These are phyloP conservation scores for Platanus orientalis DNA, from an alignment of 164 flowering plant species.

Conservation along the genomic window DNA sequence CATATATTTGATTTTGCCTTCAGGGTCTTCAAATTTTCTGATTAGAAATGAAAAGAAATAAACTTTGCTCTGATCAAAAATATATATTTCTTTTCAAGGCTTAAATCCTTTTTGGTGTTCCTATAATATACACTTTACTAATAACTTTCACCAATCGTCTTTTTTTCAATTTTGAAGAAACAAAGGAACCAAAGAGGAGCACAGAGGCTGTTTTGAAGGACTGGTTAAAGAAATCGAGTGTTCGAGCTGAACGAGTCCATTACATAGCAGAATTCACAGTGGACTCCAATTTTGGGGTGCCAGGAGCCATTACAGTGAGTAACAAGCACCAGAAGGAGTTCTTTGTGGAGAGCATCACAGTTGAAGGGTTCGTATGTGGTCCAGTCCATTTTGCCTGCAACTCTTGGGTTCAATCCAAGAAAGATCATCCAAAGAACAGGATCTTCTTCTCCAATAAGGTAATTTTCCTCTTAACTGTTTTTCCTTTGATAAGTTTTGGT, in stretches of 20 bases:
- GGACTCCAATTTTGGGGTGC: conserved; percentile 67
- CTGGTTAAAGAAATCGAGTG: conserved; percentile 75
- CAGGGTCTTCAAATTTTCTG: no score
- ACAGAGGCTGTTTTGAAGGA: conserved; percentile 55
- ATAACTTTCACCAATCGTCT: neutral
- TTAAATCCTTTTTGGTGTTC: no score
- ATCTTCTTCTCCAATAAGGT: conserved; percentile 85
- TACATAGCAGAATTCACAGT: conserved; percentile 76
- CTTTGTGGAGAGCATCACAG: conserved; percentile 66
- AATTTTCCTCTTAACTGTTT: neutral
- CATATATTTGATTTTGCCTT: neutral
- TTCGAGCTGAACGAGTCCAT: conserved; percentile 58
- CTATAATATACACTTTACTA: neutral
- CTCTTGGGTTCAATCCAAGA: conserved; percentile 87
- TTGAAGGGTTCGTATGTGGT: conserved; percentile 81
- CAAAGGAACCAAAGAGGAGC: conserved; percentile 62
- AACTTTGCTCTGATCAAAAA: no score
- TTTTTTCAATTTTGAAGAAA: conserved; percentile 32
- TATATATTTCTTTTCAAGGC: no score
- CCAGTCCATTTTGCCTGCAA: conserved; percentile 83
- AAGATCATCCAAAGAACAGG: conserved; percentile 67
- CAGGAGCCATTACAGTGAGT: conserved; percentile 72
- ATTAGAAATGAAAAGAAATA: no score
- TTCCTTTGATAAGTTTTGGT: neutral
- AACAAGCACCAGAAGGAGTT: conserved; percentile 90